Conservation (phyloP, 345 rosid genomes). For the Citrus trifoliata region DNA sequence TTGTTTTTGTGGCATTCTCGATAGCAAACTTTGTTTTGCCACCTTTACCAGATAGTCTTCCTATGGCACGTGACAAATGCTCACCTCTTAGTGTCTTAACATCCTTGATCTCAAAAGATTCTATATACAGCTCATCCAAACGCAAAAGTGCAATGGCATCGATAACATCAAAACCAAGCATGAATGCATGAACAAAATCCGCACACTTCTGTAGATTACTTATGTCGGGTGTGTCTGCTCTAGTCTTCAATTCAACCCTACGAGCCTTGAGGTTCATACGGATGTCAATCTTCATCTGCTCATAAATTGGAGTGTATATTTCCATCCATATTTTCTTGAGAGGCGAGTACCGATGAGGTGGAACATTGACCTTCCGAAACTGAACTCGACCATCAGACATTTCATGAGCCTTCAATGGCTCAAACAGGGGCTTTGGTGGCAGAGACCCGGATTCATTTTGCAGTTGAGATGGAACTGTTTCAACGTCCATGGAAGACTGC, state of each 20-base stretch:
- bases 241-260: slow-evolving; percentile 74
- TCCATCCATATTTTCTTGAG: slow-evolving; percentile 87
- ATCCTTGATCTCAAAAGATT: slow-evolving; percentile 89
- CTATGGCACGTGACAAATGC: slow-evolving; percentile 85
- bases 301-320: slow-evolving; percentile 66
- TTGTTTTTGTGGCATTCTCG: slow-evolving; percentile 80
- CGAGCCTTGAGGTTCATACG: slow-evolving; percentile 86
- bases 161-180: slow-evolving; percentile 75
- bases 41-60: slow-evolving; percentile 83
- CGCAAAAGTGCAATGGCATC: slow-evolving; percentile 80
- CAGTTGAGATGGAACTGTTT: slow-evolving; percentile 16
- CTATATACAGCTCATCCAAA: slow-evolving; percentile 77
- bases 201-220: slow-evolving; percentile 82
- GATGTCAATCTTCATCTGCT: slow-evolving; percentile 86
- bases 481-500: slow-evolving; percentile 49
- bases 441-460: slow-evolving; percentile 15
- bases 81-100: slow-evolving; percentile 83
- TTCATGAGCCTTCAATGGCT: slow-evolving; percentile 79
- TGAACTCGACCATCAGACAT: slow-evolving; percentile 78
- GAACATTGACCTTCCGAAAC: slow-evolving; percentile 66
- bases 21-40: slow-evolving; percentile 87
- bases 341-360: slow-evolving; percentile 78
- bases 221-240: slow-evolving; percentile 65
- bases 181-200: slow-evolving; percentile 89
- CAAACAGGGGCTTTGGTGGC: slow-evolving; percentile 64